phyloP scores from a whole-genome alignment of 192 early-diverging fungal species.

The Entrophospora sp. region DNA sequence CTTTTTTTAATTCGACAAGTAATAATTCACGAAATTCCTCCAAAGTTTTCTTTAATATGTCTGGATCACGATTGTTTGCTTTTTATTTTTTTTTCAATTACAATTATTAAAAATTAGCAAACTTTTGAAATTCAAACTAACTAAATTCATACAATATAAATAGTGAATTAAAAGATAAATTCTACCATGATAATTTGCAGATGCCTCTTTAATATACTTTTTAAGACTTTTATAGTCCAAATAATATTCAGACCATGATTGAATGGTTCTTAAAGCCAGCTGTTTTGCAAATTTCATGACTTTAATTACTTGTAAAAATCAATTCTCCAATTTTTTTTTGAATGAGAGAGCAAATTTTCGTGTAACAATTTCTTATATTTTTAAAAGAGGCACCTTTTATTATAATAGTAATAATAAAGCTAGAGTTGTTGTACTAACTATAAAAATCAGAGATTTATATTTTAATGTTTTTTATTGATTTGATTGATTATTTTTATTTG shows the following conservation, averaged over 20 bases:
- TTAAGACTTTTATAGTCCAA: constrained; percentile 47
- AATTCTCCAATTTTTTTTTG: too few species aligned
- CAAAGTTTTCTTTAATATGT: constrained; percentile 17
- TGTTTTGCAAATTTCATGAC: constrained; percentile 59
- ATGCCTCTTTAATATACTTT: constrained; percentile 31
- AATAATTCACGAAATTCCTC: constrained; percentile 32
- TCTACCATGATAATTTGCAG: constrained; percentile 25
- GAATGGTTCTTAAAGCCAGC: constrained; percentile 40
- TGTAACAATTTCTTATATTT: too few species aligned
- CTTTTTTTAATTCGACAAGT: constrained; percentile 40
- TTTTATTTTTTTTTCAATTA: not conserved
- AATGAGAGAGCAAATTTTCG: too few species aligned
- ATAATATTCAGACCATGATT: constrained; percentile 43
- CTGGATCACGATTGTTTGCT: not conserved
- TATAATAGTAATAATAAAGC: too few species aligned
- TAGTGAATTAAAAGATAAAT: not conserved
- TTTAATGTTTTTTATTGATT: too few species aligned
- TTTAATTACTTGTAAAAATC: too few species aligned
- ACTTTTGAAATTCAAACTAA: not conserved
- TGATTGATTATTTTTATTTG: too few species aligned
- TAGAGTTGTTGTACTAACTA: too few species aligned
- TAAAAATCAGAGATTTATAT: too few species aligned
- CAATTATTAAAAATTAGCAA: not conserved
- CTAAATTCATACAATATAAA: not conserved
- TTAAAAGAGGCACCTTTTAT: too few species aligned